Evolutionary conservation across 768 basidiomycete species (phyloP), one percentile per base, ranked within the genome.

Genomic region (Termitomyces titanicus): DNA sequence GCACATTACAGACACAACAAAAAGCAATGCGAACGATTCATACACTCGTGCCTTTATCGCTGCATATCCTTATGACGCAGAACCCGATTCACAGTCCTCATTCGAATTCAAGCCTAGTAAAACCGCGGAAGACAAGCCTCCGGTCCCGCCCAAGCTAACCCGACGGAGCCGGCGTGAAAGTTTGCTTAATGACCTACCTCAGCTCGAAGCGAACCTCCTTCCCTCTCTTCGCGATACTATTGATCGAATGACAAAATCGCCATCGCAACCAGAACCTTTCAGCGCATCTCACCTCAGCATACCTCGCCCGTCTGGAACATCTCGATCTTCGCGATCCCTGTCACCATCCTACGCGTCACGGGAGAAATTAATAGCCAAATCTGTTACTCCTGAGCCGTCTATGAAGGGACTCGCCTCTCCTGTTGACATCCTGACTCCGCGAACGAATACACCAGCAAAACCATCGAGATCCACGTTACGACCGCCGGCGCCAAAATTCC

Each of bases 171-270:
- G 68, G 51, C 70, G 71, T 34, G 69, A 72, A 59, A 81, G 78
- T 58, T 72, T 79, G 50, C 68, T 81, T 17, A 73, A 69, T 11
- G 82, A 82, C 49, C 69, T 88, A 4, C 82, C 84, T 6, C 72
- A 83, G 25, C 66, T 88, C 29, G 88, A 91, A 58, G 72, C 81
- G 0, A 80, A 86, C 25, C 73, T 90, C 4, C 67, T 90, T 35
- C 88, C 88, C 9, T 85, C 86, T 17, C 72, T 91, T 34, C 76
- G 81, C 39, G 88, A 89, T 53, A 91, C 88, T 0, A 78, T 91
- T 35, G 80, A 85, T 61, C 79, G 82, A 44, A 91, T 90, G 88
- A 90, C 88, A 2, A 73, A 78, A 49, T 71, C 77, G 13, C 80
- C 82, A 1, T 74, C 73, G 38, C 69, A 69, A 53, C 51, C 54